A percentile compares a stretch with the other conserved stretches of the same genome.
phyloP scores from a whole-genome alignment of 2,329 filamentous ascomycete genomes.

The Monosporascus sp. region DNA sequence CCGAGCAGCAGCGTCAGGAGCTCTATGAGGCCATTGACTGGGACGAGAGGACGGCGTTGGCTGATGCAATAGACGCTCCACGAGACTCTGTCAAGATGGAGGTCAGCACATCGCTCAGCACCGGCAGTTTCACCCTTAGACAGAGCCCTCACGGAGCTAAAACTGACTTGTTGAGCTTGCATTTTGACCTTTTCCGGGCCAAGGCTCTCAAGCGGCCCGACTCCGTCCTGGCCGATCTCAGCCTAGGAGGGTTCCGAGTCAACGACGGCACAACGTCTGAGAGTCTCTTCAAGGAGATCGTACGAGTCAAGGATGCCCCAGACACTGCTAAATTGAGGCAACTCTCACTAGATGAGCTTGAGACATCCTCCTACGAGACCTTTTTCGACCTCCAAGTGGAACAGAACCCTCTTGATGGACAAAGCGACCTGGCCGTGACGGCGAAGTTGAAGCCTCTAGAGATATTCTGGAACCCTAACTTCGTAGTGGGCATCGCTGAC shows the following conservation, averaged over 20 bases:
- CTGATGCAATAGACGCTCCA: constrained; percentile 83
- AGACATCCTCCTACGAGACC: constrained; percentile 55
- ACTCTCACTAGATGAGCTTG: constrained; percentile 50
- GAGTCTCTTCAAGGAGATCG: constrained; percentile 89
- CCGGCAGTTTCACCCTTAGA: constrained; percentile 91
- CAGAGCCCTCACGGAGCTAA: constrained; percentile 74
- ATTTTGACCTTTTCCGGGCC: constrained; percentile 92
- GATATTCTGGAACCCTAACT: constrained; percentile 94
- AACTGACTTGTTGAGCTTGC: constrained; percentile 79
- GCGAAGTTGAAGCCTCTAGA: constrained; percentile 94
- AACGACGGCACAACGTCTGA: constrained; percentile 94
- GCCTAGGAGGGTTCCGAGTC: constrained; percentile 85
- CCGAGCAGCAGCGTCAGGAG: constrained; percentile 92
- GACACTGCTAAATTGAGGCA: constrained; percentile 40
- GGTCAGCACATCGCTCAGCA: constrained; percentile 86
- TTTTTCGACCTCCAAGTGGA: constrained; percentile 94
- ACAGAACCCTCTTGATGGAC: constrained; percentile 88
- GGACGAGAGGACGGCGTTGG: constrained; percentile 89
- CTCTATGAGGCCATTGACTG: constrained; percentile 97
- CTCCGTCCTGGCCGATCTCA: constrained; percentile 82
- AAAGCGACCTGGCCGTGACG: constrained; percentile 84
- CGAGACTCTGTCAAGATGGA: constrained; percentile 90
- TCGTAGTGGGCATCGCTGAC: constrained; percentile 82
- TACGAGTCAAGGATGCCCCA: constrained; percentile 86
- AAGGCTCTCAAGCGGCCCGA: constrained; percentile 87